A percentile compares a stretch with the other conserved stretches of the same genome.
These are phyloP conservation scores for Podila horticola DNA, from an alignment of 192 early-diverging fungal species.

Conservation along the genomic window DNA sequence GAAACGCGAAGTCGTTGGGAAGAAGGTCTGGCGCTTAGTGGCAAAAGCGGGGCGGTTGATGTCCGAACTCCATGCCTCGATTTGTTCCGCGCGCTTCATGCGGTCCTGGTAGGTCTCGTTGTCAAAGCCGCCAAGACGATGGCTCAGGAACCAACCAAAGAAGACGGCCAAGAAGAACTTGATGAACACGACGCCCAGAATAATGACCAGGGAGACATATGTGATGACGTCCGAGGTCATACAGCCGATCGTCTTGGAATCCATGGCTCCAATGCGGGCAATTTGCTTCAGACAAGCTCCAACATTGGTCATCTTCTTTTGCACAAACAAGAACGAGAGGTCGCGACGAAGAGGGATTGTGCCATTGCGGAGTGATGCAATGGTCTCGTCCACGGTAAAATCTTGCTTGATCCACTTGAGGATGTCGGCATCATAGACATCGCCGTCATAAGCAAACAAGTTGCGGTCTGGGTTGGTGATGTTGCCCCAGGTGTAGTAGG, in stretches of 20 bases:
- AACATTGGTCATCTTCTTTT: slow-evolving; percentile 50
- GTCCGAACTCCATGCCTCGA: slow-evolving; percentile 81
- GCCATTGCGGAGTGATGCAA: slow-evolving; percentile 56
- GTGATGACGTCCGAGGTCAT: slow-evolving; percentile 80
- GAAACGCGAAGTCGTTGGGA: slow-evolving; percentile 38
- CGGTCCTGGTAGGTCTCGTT: slow-evolving; percentile 72
- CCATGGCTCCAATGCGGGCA: slow-evolving; percentile 79
- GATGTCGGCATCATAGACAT: slow-evolving; percentile 46
- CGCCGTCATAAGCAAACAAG: slow-evolving; percentile 55
- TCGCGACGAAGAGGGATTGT: slow-evolving; percentile 43
- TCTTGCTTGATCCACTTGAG: slow-evolving; percentile 43
- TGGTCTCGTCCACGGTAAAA: slow-evolving; percentile 13
- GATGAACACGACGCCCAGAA: slow-evolving; percentile 70
- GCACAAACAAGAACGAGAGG: slow-evolving; percentile 43
- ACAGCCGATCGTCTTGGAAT: slow-evolving; percentile 82
- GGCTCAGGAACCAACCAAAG: slow-evolving; percentile 85
- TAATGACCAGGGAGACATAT: slow-evolving; percentile 77
- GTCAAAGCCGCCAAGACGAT: slow-evolving; percentile 79
- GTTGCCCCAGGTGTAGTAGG: slow-evolving; percentile 71
- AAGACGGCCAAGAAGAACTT: slow-evolving; percentile 82
- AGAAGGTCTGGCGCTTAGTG: slow-evolving; percentile 36
- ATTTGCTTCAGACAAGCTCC: slow-evolving; percentile 79
- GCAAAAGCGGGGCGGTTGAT: slow-evolving; percentile 63
- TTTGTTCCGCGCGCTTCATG: slow-evolving; percentile 73
- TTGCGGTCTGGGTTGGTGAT: slow-evolving; percentile 50